A percentile compares a stretch with the other conserved stretches of the same genome.
These are phyloP conservation scores for Talaromyces sp. DNA, from an alignment of 2,329 filamentous ascomycete species.

Conservation along the genomic window DNA sequence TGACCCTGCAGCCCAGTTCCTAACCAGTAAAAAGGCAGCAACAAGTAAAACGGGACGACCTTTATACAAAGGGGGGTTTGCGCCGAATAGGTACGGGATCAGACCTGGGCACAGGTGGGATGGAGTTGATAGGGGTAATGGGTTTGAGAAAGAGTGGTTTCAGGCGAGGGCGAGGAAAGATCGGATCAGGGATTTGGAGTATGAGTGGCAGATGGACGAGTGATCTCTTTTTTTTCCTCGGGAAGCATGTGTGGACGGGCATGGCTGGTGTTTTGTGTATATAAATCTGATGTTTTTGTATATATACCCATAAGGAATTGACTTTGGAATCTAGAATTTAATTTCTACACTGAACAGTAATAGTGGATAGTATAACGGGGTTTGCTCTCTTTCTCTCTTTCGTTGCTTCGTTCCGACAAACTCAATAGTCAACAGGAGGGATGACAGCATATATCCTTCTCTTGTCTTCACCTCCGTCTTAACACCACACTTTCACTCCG, in stretches of 20 bases:
- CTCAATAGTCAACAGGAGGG: neutral
- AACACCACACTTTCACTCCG: neutral
- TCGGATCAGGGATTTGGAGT: conserved; percentile 75
- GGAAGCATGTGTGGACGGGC: neutral
- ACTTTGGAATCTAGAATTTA: neutral
- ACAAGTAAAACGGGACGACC: conserved; percentile 57
- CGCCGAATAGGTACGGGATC: conserved; percentile 92
- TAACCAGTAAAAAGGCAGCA: conserved; percentile 52
- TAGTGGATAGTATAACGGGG: neutral
- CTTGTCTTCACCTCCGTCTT: neutral
- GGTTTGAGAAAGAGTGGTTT: conserved; percentile 91
- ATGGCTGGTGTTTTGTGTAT: neutral
- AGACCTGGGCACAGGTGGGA: conserved; percentile 93
- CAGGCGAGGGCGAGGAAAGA: conserved; percentile 75
- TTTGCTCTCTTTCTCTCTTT: neutral
- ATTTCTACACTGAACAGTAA: neutral
- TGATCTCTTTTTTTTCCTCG: conserved; percentile 36
- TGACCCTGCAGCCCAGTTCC: conserved; percentile 82
- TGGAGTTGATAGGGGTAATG: conserved; percentile 89
- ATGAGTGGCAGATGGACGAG: conserved; percentile 96
- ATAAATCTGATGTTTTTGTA: neutral
- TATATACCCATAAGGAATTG: neutral
- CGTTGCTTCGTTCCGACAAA: neutral
- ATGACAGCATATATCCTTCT: neutral
- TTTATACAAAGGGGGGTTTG: conserved; percentile 72